Conservation (phyloP, 2,329 filamentous ascomycete genomes). For the Lasiodiplodia gonubiensis region DNA sequence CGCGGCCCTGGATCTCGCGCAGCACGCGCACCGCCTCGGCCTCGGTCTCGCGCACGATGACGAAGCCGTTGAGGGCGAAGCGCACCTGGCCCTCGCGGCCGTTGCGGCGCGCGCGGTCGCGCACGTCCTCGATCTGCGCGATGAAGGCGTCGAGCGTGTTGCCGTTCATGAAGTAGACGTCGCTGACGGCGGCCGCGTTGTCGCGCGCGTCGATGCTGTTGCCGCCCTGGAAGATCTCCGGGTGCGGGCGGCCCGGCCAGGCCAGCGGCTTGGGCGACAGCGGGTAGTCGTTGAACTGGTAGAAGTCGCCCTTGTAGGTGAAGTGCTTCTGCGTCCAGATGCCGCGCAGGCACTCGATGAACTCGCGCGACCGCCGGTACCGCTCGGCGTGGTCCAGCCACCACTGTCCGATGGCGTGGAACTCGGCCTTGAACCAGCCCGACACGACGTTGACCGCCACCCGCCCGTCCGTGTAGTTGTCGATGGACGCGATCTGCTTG, state of each 20-base stretch:
- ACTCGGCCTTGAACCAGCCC: constrained; percentile 62
- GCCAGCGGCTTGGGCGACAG: constrained; percentile 57
- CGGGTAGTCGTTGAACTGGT: constrained; percentile 59
- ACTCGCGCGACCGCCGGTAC: constrained; percentile 57
- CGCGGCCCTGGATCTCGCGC: constrained; percentile 60
- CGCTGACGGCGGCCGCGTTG: constrained; percentile 55
- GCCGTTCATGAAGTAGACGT: constrained; percentile 64
- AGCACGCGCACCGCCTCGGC: constrained; percentile 57
- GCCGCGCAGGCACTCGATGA: constrained; percentile 58
- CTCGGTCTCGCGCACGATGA: constrained; percentile 57
- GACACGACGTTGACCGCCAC: constrained; percentile 60
- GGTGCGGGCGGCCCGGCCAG: constrained; percentile 49
- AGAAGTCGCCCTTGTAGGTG: constrained; percentile 59
- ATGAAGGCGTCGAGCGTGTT: constrained; percentile 61
- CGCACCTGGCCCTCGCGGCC: constrained; percentile 53
- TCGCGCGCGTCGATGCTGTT: constrained; percentile 58
- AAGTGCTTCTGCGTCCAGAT: constrained; percentile 59
- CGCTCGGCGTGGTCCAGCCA: constrained; percentile 61
- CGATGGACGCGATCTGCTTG: constrained; percentile 61
- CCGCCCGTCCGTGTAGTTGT: constrained; percentile 58
- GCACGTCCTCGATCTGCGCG: constrained; percentile 57
- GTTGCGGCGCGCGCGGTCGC: constrained; percentile 52
- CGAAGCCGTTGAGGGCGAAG: constrained; percentile 60
- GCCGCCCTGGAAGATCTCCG: constrained; percentile 61
- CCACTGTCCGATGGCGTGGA: constrained; percentile 59